Conservation (phyloP, 1,284 basidiomycete species). For the Boletus sp. region DNA sequence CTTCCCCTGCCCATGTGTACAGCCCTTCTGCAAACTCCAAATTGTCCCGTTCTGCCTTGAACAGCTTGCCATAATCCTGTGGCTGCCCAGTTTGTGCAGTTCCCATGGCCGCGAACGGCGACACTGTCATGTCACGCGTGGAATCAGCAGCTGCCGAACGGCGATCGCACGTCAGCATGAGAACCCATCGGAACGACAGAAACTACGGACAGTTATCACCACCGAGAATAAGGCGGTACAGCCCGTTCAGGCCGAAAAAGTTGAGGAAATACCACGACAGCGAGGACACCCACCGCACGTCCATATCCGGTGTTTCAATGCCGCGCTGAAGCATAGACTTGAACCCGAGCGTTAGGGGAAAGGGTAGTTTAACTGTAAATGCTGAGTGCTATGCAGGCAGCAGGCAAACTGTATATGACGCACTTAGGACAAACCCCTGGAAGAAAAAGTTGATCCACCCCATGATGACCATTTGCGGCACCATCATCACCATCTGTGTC, state of each 20-base stretch:
- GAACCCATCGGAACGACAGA: slow-evolving; percentile 16
- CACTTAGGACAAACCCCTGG: slow-evolving; percentile 96
- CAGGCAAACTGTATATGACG: slow-evolving; percentile 41
- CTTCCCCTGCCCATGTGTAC: slow-evolving; percentile 81
- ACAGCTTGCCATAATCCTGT: slow-evolving; percentile 89
- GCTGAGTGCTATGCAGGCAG: slow-evolving; percentile 8
- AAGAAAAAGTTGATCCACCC: slow-evolving; percentile 99
- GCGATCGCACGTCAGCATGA: slow-evolving; percentile 23
- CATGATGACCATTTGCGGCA: slow-evolving; percentile 99
- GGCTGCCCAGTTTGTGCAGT: slow-evolving; percentile 57
- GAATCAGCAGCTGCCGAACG: slow-evolving; percentile 68
- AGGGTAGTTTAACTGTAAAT: slow-evolving; percentile 87
- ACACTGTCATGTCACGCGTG: slow-evolving; percentile 71
- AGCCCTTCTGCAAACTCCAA: slow-evolving; percentile 87
- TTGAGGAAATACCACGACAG: slow-evolving; percentile 99
- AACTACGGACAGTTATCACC: slow-evolving; percentile 79
- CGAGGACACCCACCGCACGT: slow-evolving; percentile 98
- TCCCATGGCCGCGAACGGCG: slow-evolving; percentile 71
- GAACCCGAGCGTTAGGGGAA: slow-evolving; percentile 96
- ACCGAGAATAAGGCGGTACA: slow-evolving; percentile 94
- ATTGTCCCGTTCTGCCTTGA: slow-evolving; percentile 93
- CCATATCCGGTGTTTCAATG: slow-evolving; percentile 95
- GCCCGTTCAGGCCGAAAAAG: slow-evolving; percentile 95
- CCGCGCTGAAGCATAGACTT: slow-evolving; percentile 99
- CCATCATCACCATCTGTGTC: slow-evolving; percentile 98